These are phyloP conservation scores for Leishmania martiniquensis DNA, from an alignment of 208 protist genomes.

Conservation along the genomic window DNA sequence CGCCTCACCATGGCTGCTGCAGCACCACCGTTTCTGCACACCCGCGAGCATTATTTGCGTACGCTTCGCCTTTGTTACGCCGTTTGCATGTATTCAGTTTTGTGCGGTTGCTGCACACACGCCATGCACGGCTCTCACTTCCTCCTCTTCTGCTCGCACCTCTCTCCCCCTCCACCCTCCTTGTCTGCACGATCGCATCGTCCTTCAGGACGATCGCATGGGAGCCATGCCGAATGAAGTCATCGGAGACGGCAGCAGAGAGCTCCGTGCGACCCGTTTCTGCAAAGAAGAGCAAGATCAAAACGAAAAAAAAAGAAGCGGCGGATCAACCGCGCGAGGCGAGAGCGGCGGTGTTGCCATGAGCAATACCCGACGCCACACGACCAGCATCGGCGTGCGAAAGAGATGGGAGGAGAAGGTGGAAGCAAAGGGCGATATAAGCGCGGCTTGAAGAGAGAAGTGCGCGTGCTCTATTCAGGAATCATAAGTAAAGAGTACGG, in stretches of 20 bases:
- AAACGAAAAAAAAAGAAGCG: background rate
- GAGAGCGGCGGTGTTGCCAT: background rate
- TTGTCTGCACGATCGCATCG: background rate
- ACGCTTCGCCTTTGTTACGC: too few species aligned
- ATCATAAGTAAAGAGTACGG: background rate
- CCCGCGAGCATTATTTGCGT: too few species aligned
- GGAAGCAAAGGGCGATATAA: background rate
- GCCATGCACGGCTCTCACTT: background rate
- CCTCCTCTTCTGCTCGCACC: too few species aligned
- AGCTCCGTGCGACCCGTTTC: too few species aligned
- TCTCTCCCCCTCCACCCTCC: background rate
- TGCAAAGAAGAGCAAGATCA: background rate
- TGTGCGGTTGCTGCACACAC: background rate
- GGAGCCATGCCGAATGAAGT: background rate
- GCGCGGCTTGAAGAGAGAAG: background rate
- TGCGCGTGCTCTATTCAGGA: background rate
- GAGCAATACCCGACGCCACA: background rate
- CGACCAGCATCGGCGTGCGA: background rate
- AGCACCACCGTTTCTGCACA: too few species aligned
- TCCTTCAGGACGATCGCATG: too few species aligned
- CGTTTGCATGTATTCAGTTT: too few species aligned
- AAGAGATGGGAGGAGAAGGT: background rate
- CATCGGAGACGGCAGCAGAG: background rate
- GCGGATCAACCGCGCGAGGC: background rate
- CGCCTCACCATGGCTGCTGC: too few species aligned